These are phyloP conservation scores for Litchi chinensis DNA, from an alignment of 345 rosid genomes.

Conservation along the genomic window DNA sequence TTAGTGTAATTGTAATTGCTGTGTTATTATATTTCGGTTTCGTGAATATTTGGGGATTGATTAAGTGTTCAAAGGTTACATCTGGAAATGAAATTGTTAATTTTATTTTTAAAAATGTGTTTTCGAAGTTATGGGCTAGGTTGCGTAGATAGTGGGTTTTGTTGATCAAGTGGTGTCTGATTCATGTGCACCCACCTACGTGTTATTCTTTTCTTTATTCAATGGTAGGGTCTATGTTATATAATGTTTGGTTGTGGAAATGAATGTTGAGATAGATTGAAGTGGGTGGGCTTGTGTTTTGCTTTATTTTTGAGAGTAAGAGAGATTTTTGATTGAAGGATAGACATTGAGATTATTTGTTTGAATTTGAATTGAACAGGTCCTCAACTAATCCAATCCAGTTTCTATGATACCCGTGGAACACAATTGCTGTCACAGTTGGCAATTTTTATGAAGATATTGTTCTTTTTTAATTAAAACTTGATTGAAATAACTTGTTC, in stretches of 20 bases:
- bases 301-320: slow-evolving; percentile 13
- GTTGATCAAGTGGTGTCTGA: neutral
- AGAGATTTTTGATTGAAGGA: slow-evolving; percentile 15
- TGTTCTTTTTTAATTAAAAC: slow-evolving; percentile 8
- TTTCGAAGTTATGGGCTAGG: slow-evolving; percentile 15
- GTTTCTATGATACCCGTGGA: slow-evolving; percentile 31
- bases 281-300: neutral
- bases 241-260: neutral
- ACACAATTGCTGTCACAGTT: slow-evolving; percentile 24
- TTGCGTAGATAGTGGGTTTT: slow-evolving; percentile 18
- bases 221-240: slow-evolving; percentile 4
- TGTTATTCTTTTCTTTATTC: slow-evolving; percentile 27
- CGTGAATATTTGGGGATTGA: neutral
- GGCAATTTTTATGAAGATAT: slow-evolving; percentile 9
- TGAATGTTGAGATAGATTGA: neutral
- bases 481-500: neutral
- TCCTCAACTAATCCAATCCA: slow-evolving; percentile 21
- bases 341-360: slow-evolving; percentile 34
- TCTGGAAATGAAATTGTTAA: neutral
- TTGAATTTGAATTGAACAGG: slow-evolving; percentile 39
- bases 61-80: neutral
- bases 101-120: neutral
- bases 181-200: neutral
- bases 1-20: neutral
- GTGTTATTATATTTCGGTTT: neutral